Evolutionary conservation across 2,329 filamentous ascomycete genomes (phyloP), one percentile per base, ranked within the genome.

Genomic region (Biscogniauxia marginata): DNA sequence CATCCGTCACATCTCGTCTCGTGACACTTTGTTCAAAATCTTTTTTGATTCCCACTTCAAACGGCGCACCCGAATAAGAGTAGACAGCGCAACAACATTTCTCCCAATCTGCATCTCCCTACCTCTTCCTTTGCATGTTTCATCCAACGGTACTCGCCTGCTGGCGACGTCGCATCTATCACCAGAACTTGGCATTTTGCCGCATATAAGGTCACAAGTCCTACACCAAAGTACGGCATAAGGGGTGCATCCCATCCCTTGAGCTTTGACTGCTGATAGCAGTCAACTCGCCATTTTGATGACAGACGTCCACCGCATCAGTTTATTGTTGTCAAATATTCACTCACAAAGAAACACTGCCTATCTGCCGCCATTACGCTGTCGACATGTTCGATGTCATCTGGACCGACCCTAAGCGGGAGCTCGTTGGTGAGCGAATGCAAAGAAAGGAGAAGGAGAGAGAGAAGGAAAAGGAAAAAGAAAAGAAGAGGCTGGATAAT

Each of bases 341-440:
- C n/a, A 39, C 30, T 16, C 30, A 43, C 22, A 3, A n/a, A 43
- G 8, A n/a, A 49, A 24, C 21, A 16, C 20, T 21, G 20, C 45
- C 11, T 7, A 16, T 39, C 6, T 9, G 30, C n/a, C 30, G 13
- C 13, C n/a, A 18, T 16, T 6, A 16, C 7, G 21, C 20, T 23
- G n/a, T 25, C 63, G 68, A 55, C 46, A 85, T 85, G 83, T 85
- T 83, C 66, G 81, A 84, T 65, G 79, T 85, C 25, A 71, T 82
- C 48, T 85, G 83, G 83, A 81, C 80, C 3, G 82, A 84, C 55
- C 79, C 79, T 20, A 73, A 80, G 50, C 72, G 75, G 55, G 79
- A 85, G 69, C 74, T 77, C 7, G 76, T 84, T 16, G 80, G 81
- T 2, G 78, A 85, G 65, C 75, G 78, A 53, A 77, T 77, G 16